Base-by-base conservation (phyloP, 306 rosid species). In the Sesbania bispinosa region DNA sequence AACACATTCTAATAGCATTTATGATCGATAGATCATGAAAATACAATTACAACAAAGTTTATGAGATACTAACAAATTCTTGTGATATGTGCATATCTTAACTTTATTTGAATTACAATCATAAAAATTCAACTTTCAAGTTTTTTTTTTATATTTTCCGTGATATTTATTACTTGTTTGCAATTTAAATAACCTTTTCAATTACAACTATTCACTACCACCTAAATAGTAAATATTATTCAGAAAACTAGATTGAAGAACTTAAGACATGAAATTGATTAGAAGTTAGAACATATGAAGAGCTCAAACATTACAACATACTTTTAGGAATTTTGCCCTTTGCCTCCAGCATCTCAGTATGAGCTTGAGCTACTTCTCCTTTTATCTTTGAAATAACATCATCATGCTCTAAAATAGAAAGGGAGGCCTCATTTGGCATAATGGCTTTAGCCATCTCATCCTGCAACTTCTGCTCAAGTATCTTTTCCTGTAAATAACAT, bases 281-380 rank as follows among this genome's bases (percentile, higher is more conserved):
- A 1, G 23, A 62, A 59, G 23, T 16, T 15, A 63, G 60, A 71
- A 18, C 35, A 64, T 51, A 47, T 52, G n/a, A 77, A 42, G 26
- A 39, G 21, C 11, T 63, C 29, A 46, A 62, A 18, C 52, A 55
- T 53, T 3, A 35, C 7, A 42, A 14, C 90, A 24, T 87, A 90
- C 98, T 59, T 67, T 79, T 71, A 27, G 86, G 71, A 65, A 79
- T 23, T 48, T 16, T 33, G 57, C 75, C 79, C 83, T 67, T 74
- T 61, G 82, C 86, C 35, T 78, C 80, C 15, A 86, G 77, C 75
- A 80, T 51, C 77, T 83, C 82, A 26, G 82, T 80, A 33, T 85
- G 90, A 42, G 84, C 96, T 69, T 76, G 60, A 79, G 81, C 95
- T 26, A 62, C 80, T 6, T 86, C 85, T 53, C 29, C 75, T 81